Conservation (phyloP, 106 monocot species). For the Dactylorhiza incarnata region DNA sequence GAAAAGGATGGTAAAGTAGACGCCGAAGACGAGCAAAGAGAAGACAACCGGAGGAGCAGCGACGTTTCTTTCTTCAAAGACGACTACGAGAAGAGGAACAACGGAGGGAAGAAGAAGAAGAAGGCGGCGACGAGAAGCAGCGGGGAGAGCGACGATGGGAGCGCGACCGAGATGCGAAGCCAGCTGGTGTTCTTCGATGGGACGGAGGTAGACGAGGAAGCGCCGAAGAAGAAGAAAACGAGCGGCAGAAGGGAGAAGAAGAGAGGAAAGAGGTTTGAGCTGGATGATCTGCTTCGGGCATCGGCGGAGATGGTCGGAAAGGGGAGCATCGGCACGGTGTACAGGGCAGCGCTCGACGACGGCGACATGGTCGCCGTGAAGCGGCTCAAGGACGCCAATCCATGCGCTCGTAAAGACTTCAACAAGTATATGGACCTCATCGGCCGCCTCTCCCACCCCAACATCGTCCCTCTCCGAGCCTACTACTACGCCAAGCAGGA, state of each 20-base stretch:
- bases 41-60: not conserved
- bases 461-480: constrained; percentile 45
- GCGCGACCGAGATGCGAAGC: constrained; percentile 9
- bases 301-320: constrained; percentile 70
- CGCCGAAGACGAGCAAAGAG: not conserved
- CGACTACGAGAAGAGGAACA: constrained; percentile 6
- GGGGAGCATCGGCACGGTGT: constrained; percentile 61
- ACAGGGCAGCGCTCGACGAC: constrained; percentile 51
- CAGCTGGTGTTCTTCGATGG: constrained; percentile 49
- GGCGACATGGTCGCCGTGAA: constrained; percentile 55
- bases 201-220: no score
- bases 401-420: constrained; percentile 37
- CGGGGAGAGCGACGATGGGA: constrained; percentile 22
- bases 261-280: constrained; percentile 22
- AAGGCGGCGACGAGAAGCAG: not conserved
- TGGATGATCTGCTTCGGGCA: constrained; percentile 56
- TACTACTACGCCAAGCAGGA: constrained; percentile 65
- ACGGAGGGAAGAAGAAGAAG: constrained; percentile 4
- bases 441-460: constrained; percentile 40
- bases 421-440: constrained; percentile 50
- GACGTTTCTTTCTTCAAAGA: not conserved
- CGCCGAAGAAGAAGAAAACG: no score
- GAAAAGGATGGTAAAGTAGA: constrained; percentile 6
- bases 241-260: not conserved
- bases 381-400: constrained; percentile 43